Conservation (phyloP, 306 rosid species). For the Pyrus communis region DNA sequence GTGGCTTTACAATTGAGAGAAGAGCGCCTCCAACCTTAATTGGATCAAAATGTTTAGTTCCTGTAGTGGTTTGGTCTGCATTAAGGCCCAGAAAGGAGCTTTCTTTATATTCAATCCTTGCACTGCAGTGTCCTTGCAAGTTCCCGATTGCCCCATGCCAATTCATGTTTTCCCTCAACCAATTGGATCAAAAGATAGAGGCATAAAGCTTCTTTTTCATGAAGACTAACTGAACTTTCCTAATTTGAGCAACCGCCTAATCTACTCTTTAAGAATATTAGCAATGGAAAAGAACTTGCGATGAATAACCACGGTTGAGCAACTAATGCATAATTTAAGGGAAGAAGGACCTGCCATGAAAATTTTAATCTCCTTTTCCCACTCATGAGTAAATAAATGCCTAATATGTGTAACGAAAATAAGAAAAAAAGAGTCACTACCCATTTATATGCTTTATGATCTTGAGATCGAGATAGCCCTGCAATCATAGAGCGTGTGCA, state of each 20-base stretch:
- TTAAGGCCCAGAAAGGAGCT: too few relatives aligned
- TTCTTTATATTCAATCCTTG: too few relatives aligned
- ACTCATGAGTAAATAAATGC: not conserved
- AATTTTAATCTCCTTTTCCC: not conserved
- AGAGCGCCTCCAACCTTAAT: too few relatives aligned
- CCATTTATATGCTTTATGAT: not conserved
- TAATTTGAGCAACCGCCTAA: not conserved
- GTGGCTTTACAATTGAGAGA: too few relatives aligned
- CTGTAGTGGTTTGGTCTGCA: too few relatives aligned
- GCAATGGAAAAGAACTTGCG: not conserved
- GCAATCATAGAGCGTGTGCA: not conserved
- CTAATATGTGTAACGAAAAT: not conserved
- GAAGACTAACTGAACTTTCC: not conserved
- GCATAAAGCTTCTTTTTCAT: not conserved
- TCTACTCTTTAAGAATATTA: not conserved
- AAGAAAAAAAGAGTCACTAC: not conserved
- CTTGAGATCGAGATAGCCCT: not conserved
- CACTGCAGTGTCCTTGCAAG: too few relatives aligned
- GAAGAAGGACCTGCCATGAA: not conserved
- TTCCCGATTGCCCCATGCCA: too few relatives aligned
- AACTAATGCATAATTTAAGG: not conserved
- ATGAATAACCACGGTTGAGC: not conserved
- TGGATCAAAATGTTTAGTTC: too few relatives aligned
- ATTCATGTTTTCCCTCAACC: too few relatives aligned
- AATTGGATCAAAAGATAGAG: not conserved